Evolutionary conservation across 2,329 filamentous ascomycete genomes (phyloP).

Genomic region (Lecanicillium sp.): DNA sequence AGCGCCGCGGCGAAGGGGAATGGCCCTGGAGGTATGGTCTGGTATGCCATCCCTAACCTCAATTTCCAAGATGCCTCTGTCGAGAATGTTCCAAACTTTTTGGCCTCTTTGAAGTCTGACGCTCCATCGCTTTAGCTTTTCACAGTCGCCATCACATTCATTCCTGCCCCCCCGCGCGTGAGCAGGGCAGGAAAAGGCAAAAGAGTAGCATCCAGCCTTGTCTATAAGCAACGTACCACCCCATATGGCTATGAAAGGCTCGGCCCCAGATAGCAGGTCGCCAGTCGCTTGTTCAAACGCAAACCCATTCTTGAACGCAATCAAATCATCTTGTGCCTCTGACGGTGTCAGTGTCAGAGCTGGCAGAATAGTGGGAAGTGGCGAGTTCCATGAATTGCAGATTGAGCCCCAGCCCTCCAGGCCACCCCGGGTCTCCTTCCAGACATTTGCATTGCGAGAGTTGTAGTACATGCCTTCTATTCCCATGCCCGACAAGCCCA

Average conservation of each 20-base stretch:
- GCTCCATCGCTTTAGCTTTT: conserved; percentile 1
- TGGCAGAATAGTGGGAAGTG: conserved; percentile 3
- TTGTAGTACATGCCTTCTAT: conserved; percentile 1
- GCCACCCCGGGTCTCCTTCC: conserved; percentile 4
- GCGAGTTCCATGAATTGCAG: conserved; percentile 5
- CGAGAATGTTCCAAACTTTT: conserved; percentile 3
- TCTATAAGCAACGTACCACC: conserved; percentile 1
- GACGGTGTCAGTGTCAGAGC: neutral
- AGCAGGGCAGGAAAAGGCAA: conserved; percentile 3
- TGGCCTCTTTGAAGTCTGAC: neutral
- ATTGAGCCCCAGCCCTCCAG: conserved; percentile 1
- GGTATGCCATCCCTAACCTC: neutral
- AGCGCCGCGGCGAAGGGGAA: conserved; percentile 1
- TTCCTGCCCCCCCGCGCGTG: neutral
- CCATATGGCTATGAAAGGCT: conserved; percentile 3
- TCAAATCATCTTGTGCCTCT: neutral
- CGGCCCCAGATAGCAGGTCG: conserved; percentile 2
- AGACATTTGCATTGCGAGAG: neutral
- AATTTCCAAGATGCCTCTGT: neutral
- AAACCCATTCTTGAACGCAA: conserved; percentile 7
- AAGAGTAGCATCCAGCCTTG: conserved; percentile 2
- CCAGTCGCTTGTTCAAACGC: conserved; percentile 1
- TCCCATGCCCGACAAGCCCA: conserved; percentile 3
- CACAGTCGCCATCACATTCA: conserved; percentile 1
- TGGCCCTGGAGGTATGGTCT: neutral